Evolutionary conservation across 495 filamentous ascomycete species (phyloP).

Genomic region (Hyaloscypha hepaticicola): DNA sequence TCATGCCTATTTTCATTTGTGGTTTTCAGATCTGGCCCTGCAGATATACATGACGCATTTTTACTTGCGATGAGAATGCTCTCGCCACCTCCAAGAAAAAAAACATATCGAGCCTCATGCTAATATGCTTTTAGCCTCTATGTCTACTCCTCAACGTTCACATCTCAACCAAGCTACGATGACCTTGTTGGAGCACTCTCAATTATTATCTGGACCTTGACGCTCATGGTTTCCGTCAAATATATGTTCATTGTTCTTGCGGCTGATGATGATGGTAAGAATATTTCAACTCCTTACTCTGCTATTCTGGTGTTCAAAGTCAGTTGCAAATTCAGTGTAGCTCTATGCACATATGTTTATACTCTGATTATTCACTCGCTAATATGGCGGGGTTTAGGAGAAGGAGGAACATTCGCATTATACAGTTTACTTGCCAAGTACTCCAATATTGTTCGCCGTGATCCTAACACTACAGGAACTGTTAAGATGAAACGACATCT

Average conservation of each 20-base stretch:
- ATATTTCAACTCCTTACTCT: not conserved
- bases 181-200: constrained; percentile 70
- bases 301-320: not conserved
- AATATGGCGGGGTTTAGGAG: constrained; percentile 36
- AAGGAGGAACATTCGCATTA: constrained; percentile 73
- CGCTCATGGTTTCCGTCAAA: constrained; percentile 72
- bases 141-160: constrained; percentile 63
- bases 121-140: constrained; percentile 18
- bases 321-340: too few species aligned
- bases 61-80: not conserved
- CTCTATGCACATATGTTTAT: too few species aligned
- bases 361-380: not conserved
- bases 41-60: not conserved
- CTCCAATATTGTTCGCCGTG: constrained; percentile 37
- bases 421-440: constrained; percentile 71
- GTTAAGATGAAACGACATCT: constrained; percentile 59
- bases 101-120: not conserved
- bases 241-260: constrained; percentile 67
- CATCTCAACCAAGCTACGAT: constrained; percentile 51
- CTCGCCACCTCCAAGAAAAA: not conserved
- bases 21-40: not conserved
- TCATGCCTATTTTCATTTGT: not conserved
- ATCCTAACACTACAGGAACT: constrained; percentile 27
- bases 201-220: constrained; percentile 71
- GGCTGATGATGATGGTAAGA: constrained; percentile 64